Conservation (phyloP, 208 protist genomes). For the Herpetomonas samuelpessoai region DNA sequence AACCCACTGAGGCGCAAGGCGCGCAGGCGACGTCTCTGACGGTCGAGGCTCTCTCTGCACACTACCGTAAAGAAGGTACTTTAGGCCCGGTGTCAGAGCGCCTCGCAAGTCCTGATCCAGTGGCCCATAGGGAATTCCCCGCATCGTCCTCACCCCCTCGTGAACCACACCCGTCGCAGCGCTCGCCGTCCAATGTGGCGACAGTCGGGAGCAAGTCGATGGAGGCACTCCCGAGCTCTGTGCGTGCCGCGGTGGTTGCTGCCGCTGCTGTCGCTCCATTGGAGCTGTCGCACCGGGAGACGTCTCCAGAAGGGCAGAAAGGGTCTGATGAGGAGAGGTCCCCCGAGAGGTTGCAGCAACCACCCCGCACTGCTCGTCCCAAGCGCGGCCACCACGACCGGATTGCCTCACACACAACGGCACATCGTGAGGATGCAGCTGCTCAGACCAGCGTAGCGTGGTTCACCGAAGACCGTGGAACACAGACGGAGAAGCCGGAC, state of each 20-base stretch:
- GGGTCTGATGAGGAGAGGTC: no score
- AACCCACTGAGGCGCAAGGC: not conserved
- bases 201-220: slow-evolving; percentile 23
- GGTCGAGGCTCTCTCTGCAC: not conserved
- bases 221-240: not conserved
- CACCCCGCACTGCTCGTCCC: not conserved
- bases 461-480: slow-evolving; percentile 20
- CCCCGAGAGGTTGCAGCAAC: not conserved
- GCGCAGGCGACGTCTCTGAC: not conserved
- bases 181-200: slow-evolving; percentile 24
- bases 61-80: not conserved
- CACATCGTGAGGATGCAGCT: not conserved
- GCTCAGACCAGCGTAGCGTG: slow-evolving; percentile 16
- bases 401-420: not conserved
- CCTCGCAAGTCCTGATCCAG: not conserved
- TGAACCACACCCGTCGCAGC: slow-evolving; percentile 10
- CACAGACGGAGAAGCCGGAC: slow-evolving; percentile 17
- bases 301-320: not conserved
- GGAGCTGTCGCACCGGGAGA: not conserved
- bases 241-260: not conserved
- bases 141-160: not conserved
- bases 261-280: not conserved
- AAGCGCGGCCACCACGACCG: not conserved
- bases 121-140: not conserved
- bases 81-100: not conserved